Percentiles rank a stretch among this genome's conserved stretches.
Evolutionary conservation across 1,284 basidiomycete species (phyloP).

Genomic region (Cutaneotrichosporon sp.): DNA sequence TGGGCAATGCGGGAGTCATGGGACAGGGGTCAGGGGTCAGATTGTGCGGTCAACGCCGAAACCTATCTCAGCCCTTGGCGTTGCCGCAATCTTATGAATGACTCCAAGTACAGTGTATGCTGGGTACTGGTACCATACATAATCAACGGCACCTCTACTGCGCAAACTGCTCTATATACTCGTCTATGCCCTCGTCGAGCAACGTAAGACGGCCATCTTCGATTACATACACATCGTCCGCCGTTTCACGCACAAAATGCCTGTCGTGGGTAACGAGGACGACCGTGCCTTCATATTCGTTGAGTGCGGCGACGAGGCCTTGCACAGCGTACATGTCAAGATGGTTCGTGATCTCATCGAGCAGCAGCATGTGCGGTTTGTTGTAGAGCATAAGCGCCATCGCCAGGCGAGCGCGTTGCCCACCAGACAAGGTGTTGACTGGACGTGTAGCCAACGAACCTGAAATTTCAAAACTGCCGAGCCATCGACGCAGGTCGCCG

Average conservation of each 20-base stretch:
- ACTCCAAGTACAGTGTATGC: too few relatives aligned
- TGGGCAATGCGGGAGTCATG: too few relatives aligned
- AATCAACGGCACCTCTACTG: too few relatives aligned
- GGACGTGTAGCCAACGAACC: constrained; percentile 49
- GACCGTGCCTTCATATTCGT: constrained; percentile 57
- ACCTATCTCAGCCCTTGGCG: too few relatives aligned
- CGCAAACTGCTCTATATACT: constrained; percentile 14
- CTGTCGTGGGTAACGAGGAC: constrained; percentile 67
- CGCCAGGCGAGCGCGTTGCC: constrained; percentile 54
- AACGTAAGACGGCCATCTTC: constrained; percentile 10
- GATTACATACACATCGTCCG: constrained; percentile 15
- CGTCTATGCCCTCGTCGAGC: constrained; percentile 18
- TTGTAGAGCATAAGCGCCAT: constrained; percentile 39
- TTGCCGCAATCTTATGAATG: too few relatives aligned
- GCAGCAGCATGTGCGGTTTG: constrained; percentile 47
- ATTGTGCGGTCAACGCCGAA: too few relatives aligned
- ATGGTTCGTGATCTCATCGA: constrained; percentile 68
- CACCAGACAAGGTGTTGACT: constrained; percentile 12
- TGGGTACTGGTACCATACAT: too few relatives aligned
- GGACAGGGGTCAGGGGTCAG: too few relatives aligned
- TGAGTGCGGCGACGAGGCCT: constrained; percentile 57
- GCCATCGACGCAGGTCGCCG: constrained; percentile 50
- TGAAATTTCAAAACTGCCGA: constrained; percentile 55
- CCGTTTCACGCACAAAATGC: constrained; percentile 20
- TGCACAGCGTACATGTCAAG: constrained; percentile 62